Conservation (phyloP, 306 rosid species). For the Betula pendula region DNA sequence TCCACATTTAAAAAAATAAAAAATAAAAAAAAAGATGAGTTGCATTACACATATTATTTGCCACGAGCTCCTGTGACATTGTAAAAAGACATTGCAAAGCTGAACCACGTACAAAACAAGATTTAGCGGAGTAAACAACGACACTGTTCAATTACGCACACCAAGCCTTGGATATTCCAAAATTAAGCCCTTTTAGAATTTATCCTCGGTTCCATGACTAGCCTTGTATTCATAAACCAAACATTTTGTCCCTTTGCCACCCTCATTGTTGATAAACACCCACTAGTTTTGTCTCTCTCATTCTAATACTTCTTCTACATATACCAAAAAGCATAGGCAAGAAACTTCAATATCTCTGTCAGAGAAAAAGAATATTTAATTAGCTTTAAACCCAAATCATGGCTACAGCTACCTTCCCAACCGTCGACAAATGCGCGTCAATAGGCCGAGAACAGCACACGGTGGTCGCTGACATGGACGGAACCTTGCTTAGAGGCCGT, state of each 20-base stretch:
- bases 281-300: neutral
- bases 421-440: slow-evolving; percentile 53
- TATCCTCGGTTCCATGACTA: neutral
- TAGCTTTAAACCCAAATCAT: neutral
- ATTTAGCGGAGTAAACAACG: slow-evolving; percentile 16
- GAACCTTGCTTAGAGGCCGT: slow-evolving; percentile 67
- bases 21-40: too few relatives aligned
- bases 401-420: slow-evolving; percentile 39
- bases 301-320: neutral
- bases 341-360: too few relatives aligned
- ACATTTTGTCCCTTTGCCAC: slow-evolving; percentile 7
- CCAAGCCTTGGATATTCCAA: slow-evolving; percentile 32
- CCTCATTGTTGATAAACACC: neutral
- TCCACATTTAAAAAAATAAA: too few relatives aligned
- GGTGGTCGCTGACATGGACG: slow-evolving; percentile 90
- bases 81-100: too few relatives aligned
- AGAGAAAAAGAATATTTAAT: neutral
- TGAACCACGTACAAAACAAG: neutral
- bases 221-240: slow-evolving; percentile 20
- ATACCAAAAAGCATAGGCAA: neutral
- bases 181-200: too few relatives aligned
- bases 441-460: slow-evolving; percentile 64
- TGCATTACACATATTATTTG: too few relatives aligned
- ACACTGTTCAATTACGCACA: neutral
- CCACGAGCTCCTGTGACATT: too few relatives aligned